Evolutionary conservation across 2,329 filamentous ascomycete species (phyloP).

Genomic region (Cladophialophora psammophila): DNA sequence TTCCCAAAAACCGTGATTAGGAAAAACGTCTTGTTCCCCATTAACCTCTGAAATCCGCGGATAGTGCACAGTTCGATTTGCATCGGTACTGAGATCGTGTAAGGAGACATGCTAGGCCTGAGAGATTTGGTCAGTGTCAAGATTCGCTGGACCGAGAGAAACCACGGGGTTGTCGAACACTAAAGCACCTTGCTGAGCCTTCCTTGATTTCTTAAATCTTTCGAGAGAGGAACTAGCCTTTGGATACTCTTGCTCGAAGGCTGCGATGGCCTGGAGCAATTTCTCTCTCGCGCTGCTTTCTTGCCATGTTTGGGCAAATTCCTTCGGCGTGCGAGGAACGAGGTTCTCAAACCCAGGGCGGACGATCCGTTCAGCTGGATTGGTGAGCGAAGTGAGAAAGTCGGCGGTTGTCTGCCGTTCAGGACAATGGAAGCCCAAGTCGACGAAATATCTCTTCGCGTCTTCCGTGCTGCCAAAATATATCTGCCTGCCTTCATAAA

Average conservation of each 20-base stretch:
- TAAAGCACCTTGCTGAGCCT: too few relatives aligned
- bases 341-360: slow-evolving; percentile 51
- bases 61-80: slow-evolving; percentile 64
- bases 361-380: slow-evolving; percentile 58
- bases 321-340: slow-evolving; percentile 54
- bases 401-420: slow-evolving; percentile 70
- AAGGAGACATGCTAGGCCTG: slow-evolving; percentile 64
- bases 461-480: slow-evolving; percentile 68
- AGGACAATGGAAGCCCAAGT: slow-evolving; percentile 67
- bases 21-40: slow-evolving; percentile 63
- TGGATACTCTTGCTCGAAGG: slow-evolving; percentile 57
- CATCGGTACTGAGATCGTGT: slow-evolving; percentile 60
- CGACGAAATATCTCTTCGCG: slow-evolving; percentile 70
- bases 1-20: slow-evolving; percentile 68
- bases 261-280: slow-evolving; percentile 55
- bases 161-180: too few relatives aligned
- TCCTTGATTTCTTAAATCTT: slow-evolving; percentile 51
- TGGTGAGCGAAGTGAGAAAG: slow-evolving; percentile 70
- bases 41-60: slow-evolving; percentile 70
- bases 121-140: slow-evolving; percentile 59
- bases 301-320: slow-evolving; percentile 49
- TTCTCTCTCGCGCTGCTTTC: too few relatives aligned
- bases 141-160: slow-evolving; percentile 17
- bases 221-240: slow-evolving; percentile 59
- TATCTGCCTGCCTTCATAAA: slow-evolving; percentile 70